phyloP scores from a whole-genome alignment of 176 grass and related monocot species.

The Thalia dealbata region DNA sequence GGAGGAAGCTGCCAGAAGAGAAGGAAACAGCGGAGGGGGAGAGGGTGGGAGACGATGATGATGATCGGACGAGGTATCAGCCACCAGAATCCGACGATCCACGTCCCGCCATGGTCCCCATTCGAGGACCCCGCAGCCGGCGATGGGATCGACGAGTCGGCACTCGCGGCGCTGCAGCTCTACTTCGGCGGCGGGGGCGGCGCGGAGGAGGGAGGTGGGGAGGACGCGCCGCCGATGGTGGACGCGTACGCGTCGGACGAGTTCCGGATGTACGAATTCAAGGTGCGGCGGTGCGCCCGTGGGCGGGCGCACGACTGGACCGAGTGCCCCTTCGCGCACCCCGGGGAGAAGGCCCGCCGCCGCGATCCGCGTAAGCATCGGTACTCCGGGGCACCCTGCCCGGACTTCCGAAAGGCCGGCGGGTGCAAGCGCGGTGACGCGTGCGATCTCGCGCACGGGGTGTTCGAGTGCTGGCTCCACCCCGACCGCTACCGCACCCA shows the following conservation, averaged over 20 bases:
- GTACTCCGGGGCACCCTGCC: slow-evolving; percentile 32
- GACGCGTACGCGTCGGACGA: slow-evolving; percentile 4
- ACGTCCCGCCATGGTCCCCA: not conserved
- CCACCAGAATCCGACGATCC: not conserved
- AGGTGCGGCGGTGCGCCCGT: slow-evolving; percentile 11
- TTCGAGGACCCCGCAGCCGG: not conserved
- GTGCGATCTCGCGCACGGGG: not conserved
- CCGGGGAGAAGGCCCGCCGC: slow-evolving; percentile 6
- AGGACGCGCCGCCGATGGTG: not conserved
- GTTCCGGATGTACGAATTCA: slow-evolving; percentile 20
- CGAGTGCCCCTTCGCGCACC: slow-evolving; percentile 12
- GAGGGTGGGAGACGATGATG: not conserved
- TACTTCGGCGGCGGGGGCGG: not conserved
- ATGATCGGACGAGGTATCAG: not conserved
- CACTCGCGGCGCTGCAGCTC: not conserved
- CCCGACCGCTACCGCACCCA: not conserved
- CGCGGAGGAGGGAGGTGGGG: not conserved
- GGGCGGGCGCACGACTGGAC: slow-evolving; percentile 9
- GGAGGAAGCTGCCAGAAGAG: not conserved
- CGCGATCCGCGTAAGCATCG: not conserved
- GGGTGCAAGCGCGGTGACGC: not conserved
- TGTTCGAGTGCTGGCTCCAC: slow-evolving; percentile 4
- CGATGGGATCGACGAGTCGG: not conserved
- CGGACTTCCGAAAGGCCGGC: slow-evolving; percentile 18
- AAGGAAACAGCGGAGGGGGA: not conserved